Base-by-base conservation (phyloP, 2,329 filamentous ascomycete genomes). In the Pyricularia sp. region DNA sequence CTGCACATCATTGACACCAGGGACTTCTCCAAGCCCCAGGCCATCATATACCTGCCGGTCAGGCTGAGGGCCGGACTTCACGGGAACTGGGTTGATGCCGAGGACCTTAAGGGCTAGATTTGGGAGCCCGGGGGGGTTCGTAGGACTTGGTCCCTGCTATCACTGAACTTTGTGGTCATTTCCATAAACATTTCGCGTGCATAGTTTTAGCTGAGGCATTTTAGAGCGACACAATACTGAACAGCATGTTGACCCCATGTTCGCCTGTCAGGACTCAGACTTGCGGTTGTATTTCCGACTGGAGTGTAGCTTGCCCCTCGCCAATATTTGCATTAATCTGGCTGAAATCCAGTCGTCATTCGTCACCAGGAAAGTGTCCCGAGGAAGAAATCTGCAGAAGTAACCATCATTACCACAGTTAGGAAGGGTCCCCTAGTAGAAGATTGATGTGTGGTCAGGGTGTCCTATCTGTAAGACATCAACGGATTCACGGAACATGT, bases 31-130 rank as follows among this genome's bases (percentile, higher is more conserved):
- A 64, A 65, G 40, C 28, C 67, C 13, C 53, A 66, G 57, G 70
- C 69, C 19, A 65, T 68, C 3, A 60, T 71, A 19, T 53, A 66
- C 55, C 64, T 71, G 65, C 66, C 66, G 3, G 28, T 70, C 7
- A 65, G 65, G 16, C 59, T 71, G 59, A 65, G 69, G 53, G 66
- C 66, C 6, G 67, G 67, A 9, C 62, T 71, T 53, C 69, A 71
- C 60, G 70, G 70, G 16, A 71, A 71, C 65, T 71, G 70, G 70
- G 68, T 71, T 31, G 69, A 70, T 60, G 65, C 63, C 12, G 31
- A 60, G 55, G 65, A 67, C 26, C 4, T 55, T 1, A 10, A 55
- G 22, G 49, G 24, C 4, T 44, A 55, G 24, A 55, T 2, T 26
- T 22, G 2, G 49, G 12, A 55, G 19, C 49, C 49, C 19, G 1